Evolutionary conservation across 2,329 filamentous ascomycete species (phyloP), one percentile per base, ranked within the genome.

Genomic region (Penicillium sp.): DNA sequence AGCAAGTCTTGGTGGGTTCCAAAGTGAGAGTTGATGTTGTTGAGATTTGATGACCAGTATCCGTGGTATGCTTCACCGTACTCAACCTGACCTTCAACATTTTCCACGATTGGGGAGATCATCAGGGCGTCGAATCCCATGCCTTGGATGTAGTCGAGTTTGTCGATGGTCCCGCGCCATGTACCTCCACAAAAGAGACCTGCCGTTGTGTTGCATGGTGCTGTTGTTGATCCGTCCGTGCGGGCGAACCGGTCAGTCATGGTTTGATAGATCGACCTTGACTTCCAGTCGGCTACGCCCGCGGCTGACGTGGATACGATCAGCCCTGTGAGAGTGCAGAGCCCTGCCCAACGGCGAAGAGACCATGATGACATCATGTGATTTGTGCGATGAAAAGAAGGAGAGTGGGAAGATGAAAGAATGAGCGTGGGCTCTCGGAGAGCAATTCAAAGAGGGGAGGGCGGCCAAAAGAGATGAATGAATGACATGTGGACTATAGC

Each of bases 151-250:
- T 82, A 82, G 60, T 81, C 79, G 8, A 82, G 68, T 22, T 78
- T 72, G 36, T 75, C 70, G 53, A 78, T 76, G 4, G 79, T 75
- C 7, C 79, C 79, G 57, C 73, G 71, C 74, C 78, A 82, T 21
- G 79, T 81, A 9, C 80, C 80, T 44, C 81, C 81, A 56, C 81
- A 83, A 58, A 81, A 81, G 5, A 71, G 39, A 6, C 69, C 65
- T 29, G 59, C 63, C 4, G 60, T 62, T 2, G 67, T 55, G 43
- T 71, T 67, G 58, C 73, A 75, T 24, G 65, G 44, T 22, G 64
- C 54, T 14, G 65, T 66, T 5, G 65, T 71, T 2, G 70, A 73
- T 10, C 70, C 67, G 60, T 78, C 75, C 11, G 75, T 72, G 14
- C 71, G 71, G 22, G 77, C 74, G 54, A 78, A 79, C 10, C 77